These are phyloP conservation scores for Pythium vanterpoolii DNA, from an alignment of 352 stramenopile genomes.

Conservation along the genomic window DNA sequence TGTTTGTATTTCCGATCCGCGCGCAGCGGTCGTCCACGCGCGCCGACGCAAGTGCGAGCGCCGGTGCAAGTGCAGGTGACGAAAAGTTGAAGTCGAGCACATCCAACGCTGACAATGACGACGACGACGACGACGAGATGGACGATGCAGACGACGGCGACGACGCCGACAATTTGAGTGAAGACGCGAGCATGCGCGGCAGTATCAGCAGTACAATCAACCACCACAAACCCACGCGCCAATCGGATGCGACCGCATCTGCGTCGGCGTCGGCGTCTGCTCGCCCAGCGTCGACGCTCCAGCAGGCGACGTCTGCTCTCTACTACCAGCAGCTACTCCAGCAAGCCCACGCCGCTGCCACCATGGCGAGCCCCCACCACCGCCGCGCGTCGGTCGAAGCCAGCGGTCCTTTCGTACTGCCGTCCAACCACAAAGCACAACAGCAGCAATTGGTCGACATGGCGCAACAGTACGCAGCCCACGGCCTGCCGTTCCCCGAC, in stretches of 20 bases:
- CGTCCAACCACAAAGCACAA: background rate
- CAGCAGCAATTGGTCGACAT: conserved; percentile 12
- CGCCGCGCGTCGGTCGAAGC: background rate
- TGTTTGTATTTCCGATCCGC: conserved; percentile 83
- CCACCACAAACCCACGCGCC: background rate
- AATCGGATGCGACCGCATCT: too few relatives aligned
- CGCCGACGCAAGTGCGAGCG: background rate
- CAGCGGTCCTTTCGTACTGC: background rate
- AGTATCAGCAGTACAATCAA: background rate
- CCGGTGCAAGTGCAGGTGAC: conserved; percentile 23
- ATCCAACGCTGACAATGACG: conserved; percentile 9
- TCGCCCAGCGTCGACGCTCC: background rate
- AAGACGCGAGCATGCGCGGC: conserved; percentile 11
- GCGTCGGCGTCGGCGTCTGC: conserved; percentile 2
- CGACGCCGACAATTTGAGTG: conserved; percentile 13
- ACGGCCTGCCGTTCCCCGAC: conserved; percentile 4
- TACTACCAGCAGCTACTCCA: conserved; percentile 25
- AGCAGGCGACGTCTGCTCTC: conserved; percentile 2
- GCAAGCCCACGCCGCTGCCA: conserved; percentile 11
- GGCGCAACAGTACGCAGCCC: conserved; percentile 18
- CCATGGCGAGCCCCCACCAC: conserved; percentile 9
- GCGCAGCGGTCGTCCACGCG: background rate
- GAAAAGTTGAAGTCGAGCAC: conserved; percentile 4
- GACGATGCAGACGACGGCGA: conserved; percentile 11
- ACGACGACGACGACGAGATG: conserved; percentile 2